phyloP scores from a whole-genome alignment of 164 flowering plant species.

The Paratinospora sagittata region DNA sequence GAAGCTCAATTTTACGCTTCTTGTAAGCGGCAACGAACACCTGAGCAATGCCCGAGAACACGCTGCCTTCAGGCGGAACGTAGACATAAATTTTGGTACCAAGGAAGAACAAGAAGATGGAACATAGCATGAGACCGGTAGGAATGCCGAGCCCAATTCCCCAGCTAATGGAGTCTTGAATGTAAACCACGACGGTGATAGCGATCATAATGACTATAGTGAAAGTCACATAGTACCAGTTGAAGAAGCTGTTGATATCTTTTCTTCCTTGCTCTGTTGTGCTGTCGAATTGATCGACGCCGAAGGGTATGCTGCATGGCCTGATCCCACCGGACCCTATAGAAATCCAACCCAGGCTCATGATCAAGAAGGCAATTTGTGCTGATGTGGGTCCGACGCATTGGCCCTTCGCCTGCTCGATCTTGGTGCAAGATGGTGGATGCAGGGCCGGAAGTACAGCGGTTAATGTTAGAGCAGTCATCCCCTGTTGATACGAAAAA shows the following conservation, averaged over 20 bases:
- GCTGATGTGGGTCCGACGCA: slow-evolving; percentile 34
- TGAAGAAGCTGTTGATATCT: slow-evolving; percentile 74
- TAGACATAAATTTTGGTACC: slow-evolving; percentile 56
- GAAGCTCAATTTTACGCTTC: slow-evolving; percentile 47
- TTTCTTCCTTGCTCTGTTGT: slow-evolving; percentile 56
- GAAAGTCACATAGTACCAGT: slow-evolving; percentile 81
- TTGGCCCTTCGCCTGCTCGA: slow-evolving; percentile 3
- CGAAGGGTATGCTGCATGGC: slow-evolving; percentile 83
- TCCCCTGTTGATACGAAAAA: slow-evolving; percentile 66
- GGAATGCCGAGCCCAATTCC: slow-evolving; percentile 63
- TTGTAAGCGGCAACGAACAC: slow-evolving; percentile 54
- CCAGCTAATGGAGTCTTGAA: slow-evolving; percentile 74
- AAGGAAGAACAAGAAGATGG: slow-evolving; percentile 51
- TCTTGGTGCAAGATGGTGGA: slow-evolving; percentile 42
- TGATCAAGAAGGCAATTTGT: slow-evolving; percentile 40
- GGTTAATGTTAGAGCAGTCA: slow-evolving; percentile 47
- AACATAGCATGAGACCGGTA: slow-evolving; percentile 43
- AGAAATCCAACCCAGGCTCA: slow-evolving; percentile 37
- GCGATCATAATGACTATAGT: slow-evolving; percentile 52
- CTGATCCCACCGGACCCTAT: slow-evolving; percentile 70
- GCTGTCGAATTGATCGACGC: slow-evolving; percentile 75
- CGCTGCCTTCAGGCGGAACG: slow-evolving; percentile 63
- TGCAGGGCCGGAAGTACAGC: slow-evolving; percentile 43
- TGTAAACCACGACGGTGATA: slow-evolving; percentile 58
- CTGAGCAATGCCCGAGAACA: slow-evolving; percentile 47